Base-by-base conservation (phyloP, 225 moss, liverwort and hornwort genomes). In the Physcomitrellopsis africana region DNA sequence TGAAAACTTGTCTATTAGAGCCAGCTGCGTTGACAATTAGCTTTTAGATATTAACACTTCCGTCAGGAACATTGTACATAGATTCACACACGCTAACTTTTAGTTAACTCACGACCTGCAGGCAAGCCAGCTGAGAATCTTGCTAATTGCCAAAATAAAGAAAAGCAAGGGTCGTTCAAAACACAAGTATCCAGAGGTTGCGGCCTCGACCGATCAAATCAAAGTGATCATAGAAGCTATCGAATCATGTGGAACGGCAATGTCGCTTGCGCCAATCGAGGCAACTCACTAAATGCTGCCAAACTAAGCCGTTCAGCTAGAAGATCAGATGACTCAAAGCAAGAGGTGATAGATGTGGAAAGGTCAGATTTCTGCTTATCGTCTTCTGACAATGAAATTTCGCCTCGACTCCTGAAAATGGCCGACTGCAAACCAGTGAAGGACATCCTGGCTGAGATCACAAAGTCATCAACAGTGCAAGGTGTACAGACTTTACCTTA, bases 71-170 rank as follows among this genome's bases (percentile, higher is more conserved):
- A 63, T 52, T 23, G 24, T 51, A 43, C 42, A 63, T 45, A 16
- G 59, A 70, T 64, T 45, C 42, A 18, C 51, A 18, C 14, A 49
- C 20, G 24, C 65, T 69, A 37, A 78, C 23, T 47, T 16, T 26
- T 65, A n/a, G 47, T 46, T 44, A 46, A 24, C 47, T 23, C 42
- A 17, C 16, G 13, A 18, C 13, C 16, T 73, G 77, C 69, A 81
- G 85, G 26, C 11, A 79, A 68, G 65, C 56, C 81, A 53, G 72
- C 46, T 46, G 81, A 72, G 53, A 72, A 54, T 62, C 51, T 14
- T 6, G 27, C 51, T 47, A 60, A 85, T 60, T 69, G 65, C 65
- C 72, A 72, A 59, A 80, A 32, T 43, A 74, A 77, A 47, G 67
- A 24, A 47, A 77, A 62, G 68, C 71, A 75, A 15, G 75, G 75